Evolutionary conservation across 805 yeast genomes (phyloP).

Genomic region (Phaffomyces opuntiae): DNA sequence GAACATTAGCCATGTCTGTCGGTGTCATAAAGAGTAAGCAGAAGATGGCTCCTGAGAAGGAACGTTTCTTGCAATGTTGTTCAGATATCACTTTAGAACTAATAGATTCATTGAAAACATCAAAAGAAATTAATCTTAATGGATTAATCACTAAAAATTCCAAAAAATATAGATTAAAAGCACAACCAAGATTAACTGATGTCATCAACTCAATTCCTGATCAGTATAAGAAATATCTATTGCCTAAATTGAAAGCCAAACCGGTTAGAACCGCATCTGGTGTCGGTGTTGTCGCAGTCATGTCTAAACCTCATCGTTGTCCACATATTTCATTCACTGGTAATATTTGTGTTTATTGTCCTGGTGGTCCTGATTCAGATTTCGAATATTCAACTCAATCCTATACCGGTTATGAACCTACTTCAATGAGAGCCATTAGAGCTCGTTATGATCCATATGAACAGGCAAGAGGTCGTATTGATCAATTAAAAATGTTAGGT

Average conservation of each 20-base stretch:
- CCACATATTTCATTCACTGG: constrained; percentile 99
- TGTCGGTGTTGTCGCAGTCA: constrained; percentile 97
- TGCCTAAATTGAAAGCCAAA: constrained; percentile 95
- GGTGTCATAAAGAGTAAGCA: constrained; percentile 38
- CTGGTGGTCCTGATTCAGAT: constrained; percentile 98
- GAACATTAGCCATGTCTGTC: constrained; percentile 16
- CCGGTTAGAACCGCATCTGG: constrained; percentile 99
- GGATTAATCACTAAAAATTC: constrained; percentile 82
- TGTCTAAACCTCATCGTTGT: constrained; percentile 99
- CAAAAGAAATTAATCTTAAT: constrained; percentile 80
- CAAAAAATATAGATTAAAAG: constrained; percentile 83
- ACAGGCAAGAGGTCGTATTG: constrained; percentile 96
- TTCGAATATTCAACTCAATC: constrained; percentile 98
- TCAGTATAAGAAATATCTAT: constrained; percentile 82
- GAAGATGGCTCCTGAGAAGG: constrained; percentile 83
- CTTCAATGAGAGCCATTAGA: constrained; percentile 98
- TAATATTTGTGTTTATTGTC: constrained; percentile 96
- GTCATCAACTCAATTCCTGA: constrained; percentile 94
- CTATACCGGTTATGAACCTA: constrained; percentile 97
- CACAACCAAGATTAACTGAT: constrained; percentile 92
- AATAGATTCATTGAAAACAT: constrained; percentile 65
- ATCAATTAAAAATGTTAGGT: constrained; percentile 90
- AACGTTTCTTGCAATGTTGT: constrained; percentile 86
- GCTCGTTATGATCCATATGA: constrained; percentile 98
- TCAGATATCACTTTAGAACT: constrained; percentile 85